phyloP scores from a whole-genome alignment of 2,329 filamentous ascomycete genomes.

The Cryphonectria naterciae region DNA sequence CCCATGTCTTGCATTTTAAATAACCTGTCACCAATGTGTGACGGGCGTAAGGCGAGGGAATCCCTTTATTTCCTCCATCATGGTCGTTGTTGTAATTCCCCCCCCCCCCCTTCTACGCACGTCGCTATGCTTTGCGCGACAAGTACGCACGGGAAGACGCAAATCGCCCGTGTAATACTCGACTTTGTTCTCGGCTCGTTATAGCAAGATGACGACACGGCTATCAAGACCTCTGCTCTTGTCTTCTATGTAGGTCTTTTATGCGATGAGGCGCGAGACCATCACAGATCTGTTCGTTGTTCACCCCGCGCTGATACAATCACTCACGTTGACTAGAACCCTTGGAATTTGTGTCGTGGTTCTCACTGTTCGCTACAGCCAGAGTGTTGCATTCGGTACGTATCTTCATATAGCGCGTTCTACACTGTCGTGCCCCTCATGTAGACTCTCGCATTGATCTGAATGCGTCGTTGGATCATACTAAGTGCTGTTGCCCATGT shows the following conservation, averaged over 20 bases:
- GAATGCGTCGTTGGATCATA: background rate
- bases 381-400: slow-evolving; percentile 6
- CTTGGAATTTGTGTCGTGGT: background rate
- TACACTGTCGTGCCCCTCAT: background rate
- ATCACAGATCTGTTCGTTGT: background rate
- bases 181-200: background rate
- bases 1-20: background rate
- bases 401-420: background rate
- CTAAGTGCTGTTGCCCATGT: background rate
- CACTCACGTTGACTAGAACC: background rate
- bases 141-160: background rate
- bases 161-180: background rate
- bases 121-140: background rate
- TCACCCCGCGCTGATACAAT: background rate
- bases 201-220: background rate
- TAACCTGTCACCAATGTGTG: background rate
- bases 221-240: background rate
- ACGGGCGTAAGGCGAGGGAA: background rate
- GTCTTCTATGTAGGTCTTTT: background rate
- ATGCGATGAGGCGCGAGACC: too few species aligned
- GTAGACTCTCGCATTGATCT: background rate
- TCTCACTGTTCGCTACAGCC: slow-evolving; percentile 1
- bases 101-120: background rate
- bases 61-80: background rate
- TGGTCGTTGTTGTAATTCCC: background rate